phyloP scores from a whole-genome alignment of 257 asterid species.

The Cinchona pubescens region DNA sequence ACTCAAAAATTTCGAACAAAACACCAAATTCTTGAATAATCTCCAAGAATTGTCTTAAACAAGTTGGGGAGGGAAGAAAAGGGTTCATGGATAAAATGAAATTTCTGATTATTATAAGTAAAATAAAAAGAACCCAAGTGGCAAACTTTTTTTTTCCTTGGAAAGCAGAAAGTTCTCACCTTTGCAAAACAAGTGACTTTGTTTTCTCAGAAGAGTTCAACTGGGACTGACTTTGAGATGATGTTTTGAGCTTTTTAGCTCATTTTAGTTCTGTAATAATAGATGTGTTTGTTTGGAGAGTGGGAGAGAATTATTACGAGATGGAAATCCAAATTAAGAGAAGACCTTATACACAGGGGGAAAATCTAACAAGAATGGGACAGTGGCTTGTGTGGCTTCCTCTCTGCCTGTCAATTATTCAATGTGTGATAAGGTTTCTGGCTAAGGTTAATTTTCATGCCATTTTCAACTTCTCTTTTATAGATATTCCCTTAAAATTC shows the following conservation, averaged over 20 bases:
- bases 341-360: too few relatives aligned
- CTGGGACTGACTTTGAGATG: slow-evolving; percentile 2
- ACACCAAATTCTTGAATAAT: neutral
- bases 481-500: too few relatives aligned
- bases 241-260: neutral
- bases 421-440: slow-evolving; percentile 58
- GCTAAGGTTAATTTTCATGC: slow-evolving; percentile 20
- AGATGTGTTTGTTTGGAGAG: neutral
- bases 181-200: slow-evolving; percentile 15
- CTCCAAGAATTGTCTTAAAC: neutral
- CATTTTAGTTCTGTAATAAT: neutral
- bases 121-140: neutral
- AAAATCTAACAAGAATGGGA: slow-evolving; percentile 35
- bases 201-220: neutral
- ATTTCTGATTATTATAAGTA: slow-evolving; percentile 1
- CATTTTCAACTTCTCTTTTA: neutral
- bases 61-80: neutral
- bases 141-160: neutral
- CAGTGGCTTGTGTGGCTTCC: slow-evolving; percentile 62
- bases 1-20: neutral
- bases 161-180: slow-evolving; percentile 26
- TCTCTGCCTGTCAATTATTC: slow-evolving; percentile 47
- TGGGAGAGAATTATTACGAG: slow-evolving; percentile 11
- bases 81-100: neutral
- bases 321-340: slow-evolving; percentile 17